Conservation (phyloP, 768 basidiomycete genomes). For the Amanita muscaria region DNA sequence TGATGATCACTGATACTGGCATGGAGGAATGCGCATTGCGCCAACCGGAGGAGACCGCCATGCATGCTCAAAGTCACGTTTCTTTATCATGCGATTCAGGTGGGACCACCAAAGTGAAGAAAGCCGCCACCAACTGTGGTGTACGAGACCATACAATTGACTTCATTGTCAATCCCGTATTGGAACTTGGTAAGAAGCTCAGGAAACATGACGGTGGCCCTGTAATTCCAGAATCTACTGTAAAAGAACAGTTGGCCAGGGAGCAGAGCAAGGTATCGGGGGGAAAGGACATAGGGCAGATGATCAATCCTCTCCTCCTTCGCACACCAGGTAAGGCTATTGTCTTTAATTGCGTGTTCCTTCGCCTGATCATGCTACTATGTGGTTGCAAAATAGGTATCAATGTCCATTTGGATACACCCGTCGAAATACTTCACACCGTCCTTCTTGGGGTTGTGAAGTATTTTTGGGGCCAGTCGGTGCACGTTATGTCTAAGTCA, state of each 20-base stretch:
- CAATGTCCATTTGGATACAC: conserved; percentile 34
- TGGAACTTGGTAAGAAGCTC: not conserved
- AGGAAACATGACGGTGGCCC: not conserved
- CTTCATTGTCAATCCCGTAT: not conserved
- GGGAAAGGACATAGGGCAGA: not conserved
- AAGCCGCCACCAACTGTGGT: not conserved
- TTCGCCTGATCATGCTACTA: no score
- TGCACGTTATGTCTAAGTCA: conserved; percentile 10
- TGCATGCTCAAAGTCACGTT: not conserved
- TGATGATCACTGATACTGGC: no score
- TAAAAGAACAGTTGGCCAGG: not conserved
- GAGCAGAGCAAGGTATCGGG: not conserved
- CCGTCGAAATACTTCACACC: conserved; percentile 36
- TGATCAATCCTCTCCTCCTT: not conserved
- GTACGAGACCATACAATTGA: conserved; percentile 1
- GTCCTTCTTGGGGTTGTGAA: conserved; percentile 38
- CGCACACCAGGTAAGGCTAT: conserved; percentile 4
- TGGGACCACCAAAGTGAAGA: not conserved
- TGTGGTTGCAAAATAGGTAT: no score
- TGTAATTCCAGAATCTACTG: not conserved
- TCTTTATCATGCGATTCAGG: not conserved
- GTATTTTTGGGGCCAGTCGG: conserved; percentile 37
- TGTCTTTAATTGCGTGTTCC: no score
- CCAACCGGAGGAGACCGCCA: not conserved
- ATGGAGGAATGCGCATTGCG: not conserved